Evolutionary conservation across 1,139 yeast species (phyloP).

Genomic region (Zygosaccharomyces sapae): DNA sequence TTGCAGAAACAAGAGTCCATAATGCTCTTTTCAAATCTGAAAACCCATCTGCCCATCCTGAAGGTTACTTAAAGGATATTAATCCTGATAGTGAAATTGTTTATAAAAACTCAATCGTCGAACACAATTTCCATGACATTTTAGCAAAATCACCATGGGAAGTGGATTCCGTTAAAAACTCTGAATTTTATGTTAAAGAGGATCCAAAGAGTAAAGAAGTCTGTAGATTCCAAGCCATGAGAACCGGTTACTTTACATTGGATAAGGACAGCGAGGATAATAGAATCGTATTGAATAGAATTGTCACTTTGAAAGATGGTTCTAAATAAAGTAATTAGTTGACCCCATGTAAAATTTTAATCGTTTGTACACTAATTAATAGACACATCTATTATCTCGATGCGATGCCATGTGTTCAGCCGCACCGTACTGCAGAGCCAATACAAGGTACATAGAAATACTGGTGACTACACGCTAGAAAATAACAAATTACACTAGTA

Average conservation of each 20-base stretch:
- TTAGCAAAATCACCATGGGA: constrained; percentile 73
- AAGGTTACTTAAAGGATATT: constrained; percentile 80
- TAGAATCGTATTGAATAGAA: constrained; percentile 70
- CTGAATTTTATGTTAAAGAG: constrained; percentile 66
- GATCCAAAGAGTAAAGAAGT: constrained; percentile 62
- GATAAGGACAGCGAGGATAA: constrained; percentile 70
- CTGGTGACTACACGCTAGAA: not conserved
- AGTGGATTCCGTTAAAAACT: constrained; percentile 54
- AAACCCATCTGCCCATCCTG: constrained; percentile 85
- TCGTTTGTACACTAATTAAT: not conserved
- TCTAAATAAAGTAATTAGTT: constrained; percentile 16
- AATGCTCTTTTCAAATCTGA: constrained; percentile 86
- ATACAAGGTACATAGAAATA: not conserved
- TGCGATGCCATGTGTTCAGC: not conserved
- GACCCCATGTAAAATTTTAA: not conserved
- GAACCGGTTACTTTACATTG: constrained; percentile 93
- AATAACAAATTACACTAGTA: not conserved
- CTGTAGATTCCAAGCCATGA: constrained; percentile 95
- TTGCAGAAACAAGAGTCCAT: constrained; percentile 80
- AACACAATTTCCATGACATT: constrained; percentile 70
- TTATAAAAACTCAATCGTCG: constrained; percentile 64
- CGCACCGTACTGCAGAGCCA: not conserved
- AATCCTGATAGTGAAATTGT: constrained; percentile 75
- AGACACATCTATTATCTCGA: not conserved
- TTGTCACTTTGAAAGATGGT: constrained; percentile 79